Evolutionary conservation across 495 filamentous ascomycete genomes (phyloP), one percentile per base, ranked within the genome.

Genomic region (Annulohypoxylon bovei): DNA sequence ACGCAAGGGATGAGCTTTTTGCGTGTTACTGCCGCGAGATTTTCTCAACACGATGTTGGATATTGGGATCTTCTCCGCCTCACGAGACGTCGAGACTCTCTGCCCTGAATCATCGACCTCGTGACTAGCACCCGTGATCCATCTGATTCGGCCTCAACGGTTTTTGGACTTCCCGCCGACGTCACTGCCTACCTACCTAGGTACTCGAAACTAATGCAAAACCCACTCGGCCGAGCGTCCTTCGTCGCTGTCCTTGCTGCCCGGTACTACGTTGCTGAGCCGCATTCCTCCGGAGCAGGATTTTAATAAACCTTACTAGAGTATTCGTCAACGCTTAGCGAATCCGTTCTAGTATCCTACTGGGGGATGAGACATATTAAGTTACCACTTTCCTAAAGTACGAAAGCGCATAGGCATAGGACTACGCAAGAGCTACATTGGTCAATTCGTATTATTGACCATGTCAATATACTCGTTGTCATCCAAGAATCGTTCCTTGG

Each of bases 1-100:
- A 72, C 60, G 69, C 40, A 72, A 72, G 69, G 69, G 69, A 60
- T n/a, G 64, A 59, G 39, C 12, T 50, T 52, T 30, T 68, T 61
- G 20, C 27, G 53, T 54, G 22, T 27, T 61, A 50, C 59, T 54
- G 46, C 60, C 27, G 16, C 27, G 3, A 56, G 22, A 49, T 9
- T 42, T 63, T 53, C 44, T 46, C 14, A 70, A 49, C 46, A 58
- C 28, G 52, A 52, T 44, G 25, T 69, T 64, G 42, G 55, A 59
- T 61, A 69, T 69, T 55, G 22, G 35, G 59, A 72, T 64, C 59
- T 28, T 3, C 44, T 42, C 35, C 52, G 16, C 37, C 35, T 50
- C 23, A 68, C 37, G 42, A 50, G 40, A 32, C 37, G 2, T 63
- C 30, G 27, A 63, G 18, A 39, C 37, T 25, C 11, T 52, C 44